A percentile compares a stretch with the other conserved stretches of the same genome.
These are phyloP conservation scores for Cordyceps militaris DNA, from an alignment of 2,329 filamentous ascomycete species.

Conservation along the genomic window DNA sequence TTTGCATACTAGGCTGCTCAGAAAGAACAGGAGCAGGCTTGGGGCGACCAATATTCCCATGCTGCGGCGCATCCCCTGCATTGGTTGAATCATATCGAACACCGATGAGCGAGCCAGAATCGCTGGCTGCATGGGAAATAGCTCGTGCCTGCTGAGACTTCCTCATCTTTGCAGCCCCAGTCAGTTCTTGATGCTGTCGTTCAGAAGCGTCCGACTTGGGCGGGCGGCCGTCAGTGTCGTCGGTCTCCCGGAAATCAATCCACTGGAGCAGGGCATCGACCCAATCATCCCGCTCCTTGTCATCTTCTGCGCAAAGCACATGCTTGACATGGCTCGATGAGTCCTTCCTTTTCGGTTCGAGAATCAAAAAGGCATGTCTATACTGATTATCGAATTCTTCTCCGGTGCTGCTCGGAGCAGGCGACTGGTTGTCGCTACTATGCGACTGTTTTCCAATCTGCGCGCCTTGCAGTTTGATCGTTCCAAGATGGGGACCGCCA, in stretches of 20 bases:
- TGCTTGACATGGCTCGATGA: constrained; percentile 82
- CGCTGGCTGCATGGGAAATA: constrained; percentile 28
- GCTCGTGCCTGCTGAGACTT: constrained; percentile 26
- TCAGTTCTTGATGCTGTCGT: constrained; percentile 26
- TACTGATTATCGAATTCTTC: constrained; percentile 91
- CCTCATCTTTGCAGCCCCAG: constrained; percentile 21
- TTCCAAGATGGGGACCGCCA: constrained; percentile 82
- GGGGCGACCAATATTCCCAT: constrained; percentile 30
- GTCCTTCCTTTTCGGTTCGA: constrained; percentile 96
- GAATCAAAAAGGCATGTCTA: constrained; percentile 86
- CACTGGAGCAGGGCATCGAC: constrained; percentile 84
- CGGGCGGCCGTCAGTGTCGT: constrained; percentile 35
- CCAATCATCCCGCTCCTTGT: constrained; percentile 87
- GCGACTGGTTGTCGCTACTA: constrained; percentile 45
- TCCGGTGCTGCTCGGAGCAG: constrained; percentile 44
- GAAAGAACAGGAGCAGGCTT: constrained; percentile 29
- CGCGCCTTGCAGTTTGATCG: constrained; percentile 83
- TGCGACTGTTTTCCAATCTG: constrained; percentile 88
- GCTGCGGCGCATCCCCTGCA: constrained; percentile 44
- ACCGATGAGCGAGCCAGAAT: constrained; percentile 45
- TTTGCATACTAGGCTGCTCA: constrained; percentile 28
- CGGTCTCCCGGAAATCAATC: constrained; percentile 66
- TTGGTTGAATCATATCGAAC: constrained; percentile 52
- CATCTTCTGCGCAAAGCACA: constrained; percentile 91
- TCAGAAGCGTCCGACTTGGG: constrained; percentile 29